phyloP scores from a whole-genome alignment of 139 green algal genomes.

The Desmodesmus armatus region DNA sequence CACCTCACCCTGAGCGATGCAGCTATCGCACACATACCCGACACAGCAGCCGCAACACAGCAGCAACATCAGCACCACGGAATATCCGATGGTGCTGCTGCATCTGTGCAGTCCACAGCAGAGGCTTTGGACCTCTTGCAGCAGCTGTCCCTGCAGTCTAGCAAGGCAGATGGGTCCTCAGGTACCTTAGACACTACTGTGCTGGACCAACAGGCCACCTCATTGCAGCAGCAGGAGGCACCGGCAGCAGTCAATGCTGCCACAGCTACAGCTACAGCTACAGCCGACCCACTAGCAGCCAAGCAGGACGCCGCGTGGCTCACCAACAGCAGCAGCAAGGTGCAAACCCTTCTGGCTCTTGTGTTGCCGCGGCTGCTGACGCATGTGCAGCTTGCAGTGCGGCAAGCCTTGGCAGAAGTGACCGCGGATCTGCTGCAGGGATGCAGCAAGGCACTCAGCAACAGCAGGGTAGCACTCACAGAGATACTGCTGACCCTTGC shows the following conservation, averaged over 20 bases:
- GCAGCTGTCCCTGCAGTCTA: background rate
- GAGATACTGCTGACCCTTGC: constrained; percentile 69
- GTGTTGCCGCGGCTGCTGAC: constrained; percentile 68
- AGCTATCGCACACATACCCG: constrained; percentile 5
- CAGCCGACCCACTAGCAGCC: background rate
- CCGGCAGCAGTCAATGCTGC: background rate
- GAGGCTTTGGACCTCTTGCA: constrained; percentile 35
- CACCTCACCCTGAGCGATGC: constrained; percentile 12
- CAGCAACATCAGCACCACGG: constrained; percentile 22
- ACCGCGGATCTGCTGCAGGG: constrained; percentile 57
- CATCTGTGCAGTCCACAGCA: background rate
- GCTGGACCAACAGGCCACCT: background rate
- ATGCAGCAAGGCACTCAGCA: constrained; percentile 51
- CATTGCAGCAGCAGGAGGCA: constrained; percentile 29
- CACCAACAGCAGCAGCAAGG: constrained; percentile 35
- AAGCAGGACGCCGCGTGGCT: constrained; percentile 57
- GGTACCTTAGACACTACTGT: no score
- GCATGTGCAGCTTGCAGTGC: constrained; percentile 65
- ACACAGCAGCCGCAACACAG: constrained; percentile 24
- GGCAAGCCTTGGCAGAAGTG: constrained; percentile 53
- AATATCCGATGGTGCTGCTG: no score
- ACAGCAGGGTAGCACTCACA: constrained; percentile 54
- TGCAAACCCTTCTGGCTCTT: constrained; percentile 59
- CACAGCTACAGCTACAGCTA: constrained; percentile 26
- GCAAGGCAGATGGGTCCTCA: no score